phyloP scores from a whole-genome alignment of 2,329 filamentous ascomycete genomes.

The Emergomyces orientalis region DNA sequence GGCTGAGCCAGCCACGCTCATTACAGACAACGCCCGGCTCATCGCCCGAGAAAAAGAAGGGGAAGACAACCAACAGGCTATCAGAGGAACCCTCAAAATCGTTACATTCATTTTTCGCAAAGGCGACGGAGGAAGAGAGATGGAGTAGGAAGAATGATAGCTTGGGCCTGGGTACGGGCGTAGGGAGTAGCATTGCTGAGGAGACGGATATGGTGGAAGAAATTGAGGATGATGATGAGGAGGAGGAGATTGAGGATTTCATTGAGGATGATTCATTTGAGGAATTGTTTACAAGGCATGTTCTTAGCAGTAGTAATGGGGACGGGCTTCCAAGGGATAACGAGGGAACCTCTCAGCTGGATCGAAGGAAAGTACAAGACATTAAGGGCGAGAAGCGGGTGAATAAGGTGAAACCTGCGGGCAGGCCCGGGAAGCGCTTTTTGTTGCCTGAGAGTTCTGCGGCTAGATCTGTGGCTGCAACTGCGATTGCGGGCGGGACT shows the following conservation, averaged over 20 bases:
- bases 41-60: slow-evolving; percentile 26
- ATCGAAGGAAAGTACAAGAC: slow-evolving; percentile 8
- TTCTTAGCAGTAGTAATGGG: slow-evolving; percentile 17
- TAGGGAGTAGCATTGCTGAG: slow-evolving; percentile 10
- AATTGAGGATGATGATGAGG: slow-evolving; percentile 25
- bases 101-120: slow-evolving; percentile 35
- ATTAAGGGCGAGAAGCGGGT: background rate
- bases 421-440: slow-evolving; percentile 22
- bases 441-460: slow-evolving; percentile 15
- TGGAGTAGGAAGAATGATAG: slow-evolving; percentile 20
- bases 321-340: background rate
- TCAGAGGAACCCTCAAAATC: slow-evolving; percentile 24
- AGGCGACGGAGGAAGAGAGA: slow-evolving; percentile 32
- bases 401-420: slow-evolving; percentile 6
- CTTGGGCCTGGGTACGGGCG: no score
- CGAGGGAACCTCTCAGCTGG: slow-evolving; percentile 5
- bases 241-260: slow-evolving; percentile 26
- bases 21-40: slow-evolving; percentile 18
- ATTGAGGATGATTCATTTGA: slow-evolving; percentile 34
- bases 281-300: slow-evolving; percentile 29
- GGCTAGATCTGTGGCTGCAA: background rate
- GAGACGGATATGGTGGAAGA: slow-evolving; percentile 21
- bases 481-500: background rate
- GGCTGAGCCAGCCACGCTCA: slow-evolving; percentile 1
- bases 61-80: slow-evolving; percentile 11